Evolutionary conservation across 208 protist species (phyloP), one percentile per base, ranked within the genome.

Genomic region (Trypanosoma brucei): DNA sequence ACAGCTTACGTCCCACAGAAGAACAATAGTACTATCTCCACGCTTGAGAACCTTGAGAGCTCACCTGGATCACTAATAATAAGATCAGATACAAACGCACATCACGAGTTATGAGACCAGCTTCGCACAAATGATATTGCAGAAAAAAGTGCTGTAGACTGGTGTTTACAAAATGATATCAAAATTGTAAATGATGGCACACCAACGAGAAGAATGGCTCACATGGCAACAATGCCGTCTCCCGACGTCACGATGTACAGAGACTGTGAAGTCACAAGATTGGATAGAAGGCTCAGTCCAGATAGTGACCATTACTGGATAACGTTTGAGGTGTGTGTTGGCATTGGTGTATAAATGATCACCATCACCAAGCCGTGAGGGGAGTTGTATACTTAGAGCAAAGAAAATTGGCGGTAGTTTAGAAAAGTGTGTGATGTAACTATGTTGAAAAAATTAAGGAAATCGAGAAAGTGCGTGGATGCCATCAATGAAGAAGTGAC

Each of bases 241-340:
- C 2, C 61, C 1, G 61, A 66, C 51, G 49, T 66, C 5, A 46
- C 48, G 37, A 1, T 66, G 50, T n/a, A 35, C 51, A 55, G 40
- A n/a, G 40, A 58, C 11, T 55, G 33, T 31, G 39, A 5, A 2
- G 31, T 58, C 1, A 31, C 50, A 2, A 3, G 58, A 3, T n/a
- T n/a, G n/a, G n/a, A n/a, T n/a, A n/a, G n/a, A n/a, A n/a, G n/a
- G n/a, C n/a, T n/a, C 38, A 58, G 48, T 3, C 55, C 52, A 22
- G 63, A 68, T 35, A 61, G 46, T 33, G 55, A 61, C 30, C 63
- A 68, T 36, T 51, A 44, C 3, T 53, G 14, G 37, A 61, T 61
- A 37, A 53, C 39, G 8, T 68, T 55, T 39, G 55, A 53, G 9
- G 45, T 55, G 14, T 22, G 33, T 8, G 33, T 54, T 31, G 55